Percentiles rank a stretch among this genome's conserved stretches.
Evolutionary conservation across 345 rosid species (phyloP).

Genomic region (Litchi chinensis): DNA sequence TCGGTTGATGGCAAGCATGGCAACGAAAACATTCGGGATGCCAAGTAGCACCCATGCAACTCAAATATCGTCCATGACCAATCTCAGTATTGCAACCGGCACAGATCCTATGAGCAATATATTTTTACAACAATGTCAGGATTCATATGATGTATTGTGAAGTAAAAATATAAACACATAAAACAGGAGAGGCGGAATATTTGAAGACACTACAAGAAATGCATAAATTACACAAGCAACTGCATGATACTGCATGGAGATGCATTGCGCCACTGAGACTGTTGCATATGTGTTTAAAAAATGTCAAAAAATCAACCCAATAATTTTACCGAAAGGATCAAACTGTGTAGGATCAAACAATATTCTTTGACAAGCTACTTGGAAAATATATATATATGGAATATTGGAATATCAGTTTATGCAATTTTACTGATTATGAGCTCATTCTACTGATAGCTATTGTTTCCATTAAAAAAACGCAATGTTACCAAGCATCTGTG

Average conservation of each 20-base stretch:
- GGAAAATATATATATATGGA: neutral
- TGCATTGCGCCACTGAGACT: neutral
- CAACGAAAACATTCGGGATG: conserved; percentile 93
- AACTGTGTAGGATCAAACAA: too few species aligned
- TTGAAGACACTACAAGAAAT: neutral
- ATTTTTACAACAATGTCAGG: conserved; percentile 24
- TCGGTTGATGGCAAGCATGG: conserved; percentile 69
- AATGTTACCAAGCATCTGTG: neutral
- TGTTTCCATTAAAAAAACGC: too few species aligned
- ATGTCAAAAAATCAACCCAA: neutral
- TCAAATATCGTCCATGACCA: conserved; percentile 72
- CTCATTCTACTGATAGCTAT: neutral
- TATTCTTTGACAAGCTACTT: neutral
- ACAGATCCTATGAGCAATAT: conserved; percentile 52
- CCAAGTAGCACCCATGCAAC: conserved; percentile 81
- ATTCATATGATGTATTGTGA: neutral
- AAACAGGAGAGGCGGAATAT: conserved; percentile 13
- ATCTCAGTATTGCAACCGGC: conserved; percentile 72
- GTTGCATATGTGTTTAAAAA: neutral
- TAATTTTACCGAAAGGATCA: neutral
- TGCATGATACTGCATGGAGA: neutral
- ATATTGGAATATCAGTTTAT: neutral
- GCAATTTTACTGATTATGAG: neutral
- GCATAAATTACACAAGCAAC: neutral
- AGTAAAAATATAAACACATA: neutral